Conservation (phyloP, 495 filamentous ascomycete genomes). For the Penicillium fimorum region DNA sequence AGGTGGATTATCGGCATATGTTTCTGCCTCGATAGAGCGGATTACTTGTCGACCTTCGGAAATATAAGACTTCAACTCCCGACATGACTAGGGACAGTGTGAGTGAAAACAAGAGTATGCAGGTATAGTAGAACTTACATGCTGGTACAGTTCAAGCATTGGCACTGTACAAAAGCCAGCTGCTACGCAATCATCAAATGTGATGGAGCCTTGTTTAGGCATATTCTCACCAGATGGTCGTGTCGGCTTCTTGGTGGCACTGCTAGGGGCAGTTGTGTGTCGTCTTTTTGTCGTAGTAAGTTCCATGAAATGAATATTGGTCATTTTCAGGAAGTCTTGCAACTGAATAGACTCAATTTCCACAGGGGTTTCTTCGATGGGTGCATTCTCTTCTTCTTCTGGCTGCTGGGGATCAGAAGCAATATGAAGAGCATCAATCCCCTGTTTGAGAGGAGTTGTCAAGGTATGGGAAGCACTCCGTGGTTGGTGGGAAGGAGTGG, state of each 20-base stretch:
- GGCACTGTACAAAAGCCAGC: constrained; percentile 89
- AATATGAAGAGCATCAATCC: constrained; percentile 24
- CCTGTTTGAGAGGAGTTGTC: constrained; percentile 28
- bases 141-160: constrained; percentile 90
- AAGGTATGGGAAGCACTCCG: constrained; percentile 16
- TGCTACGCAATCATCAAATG: constrained; percentile 74
- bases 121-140: constrained; percentile 54
- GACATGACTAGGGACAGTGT: constrained; percentile 66
- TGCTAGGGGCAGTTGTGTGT: constrained; percentile 70
- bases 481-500: constrained; percentile 36
- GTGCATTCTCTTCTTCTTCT: constrained; percentile 20
- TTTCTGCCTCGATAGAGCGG: constrained; percentile 82
- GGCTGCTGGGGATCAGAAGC: constrained; percentile 25
- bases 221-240: constrained; percentile 43
- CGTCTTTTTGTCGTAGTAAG: constrained; percentile 86
- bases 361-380: constrained; percentile 22
- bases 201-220: constrained; percentile 37
- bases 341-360: constrained; percentile 73
- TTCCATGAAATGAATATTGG: constrained; percentile 96
- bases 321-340: constrained; percentile 91
- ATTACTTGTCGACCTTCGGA: constrained; percentile 85
- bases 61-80: constrained; percentile 92
- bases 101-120: constrained; percentile 24
- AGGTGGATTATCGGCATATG: constrained; percentile 80
- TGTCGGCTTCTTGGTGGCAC: constrained; percentile 39